These are phyloP conservation scores for Salix udensis DNA, from an alignment of 345 rosid genomes.

Conservation along the genomic window DNA sequence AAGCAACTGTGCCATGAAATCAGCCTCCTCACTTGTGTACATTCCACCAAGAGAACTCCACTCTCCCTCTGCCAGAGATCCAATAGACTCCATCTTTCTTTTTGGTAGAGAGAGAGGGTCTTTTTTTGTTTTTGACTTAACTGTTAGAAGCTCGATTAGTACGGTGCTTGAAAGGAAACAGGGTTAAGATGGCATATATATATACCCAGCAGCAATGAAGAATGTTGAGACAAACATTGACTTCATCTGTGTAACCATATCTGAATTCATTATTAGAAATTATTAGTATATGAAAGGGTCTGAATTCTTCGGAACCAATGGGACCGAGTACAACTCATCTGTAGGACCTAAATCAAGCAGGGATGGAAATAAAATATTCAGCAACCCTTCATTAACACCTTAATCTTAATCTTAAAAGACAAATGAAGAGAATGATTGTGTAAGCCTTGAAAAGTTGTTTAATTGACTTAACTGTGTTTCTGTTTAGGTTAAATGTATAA, in stretches of 20 bases:
- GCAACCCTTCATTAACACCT: conserved; percentile 10
- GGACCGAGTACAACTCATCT: conserved; percentile 40
- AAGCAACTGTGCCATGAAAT: conserved; percentile 67
- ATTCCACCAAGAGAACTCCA: conserved; percentile 57
- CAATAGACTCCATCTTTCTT: conserved; percentile 44
- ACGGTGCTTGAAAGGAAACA: conserved; percentile 21
- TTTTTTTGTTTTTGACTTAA: background rate
- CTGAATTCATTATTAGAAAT: conserved; percentile 26
- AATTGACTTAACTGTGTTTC: conserved; percentile 3
- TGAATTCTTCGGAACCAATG: conserved; percentile 21
- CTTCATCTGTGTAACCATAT: conserved; percentile 15
- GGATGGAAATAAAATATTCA: conserved; percentile 17
- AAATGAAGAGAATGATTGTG: conserved; percentile 8
- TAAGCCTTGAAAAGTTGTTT: background rate
- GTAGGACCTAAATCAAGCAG: background rate
- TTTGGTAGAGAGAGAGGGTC: background rate
- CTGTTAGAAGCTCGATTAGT: background rate
- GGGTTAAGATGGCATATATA: conserved; percentile 17
- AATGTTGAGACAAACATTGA: conserved; percentile 24
- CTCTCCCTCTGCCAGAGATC: conserved; percentile 39
- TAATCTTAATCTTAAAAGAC: conserved; percentile 14
- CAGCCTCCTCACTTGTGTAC: conserved; percentile 58
- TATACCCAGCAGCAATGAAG: conserved; percentile 22
- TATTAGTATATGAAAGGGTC: conserved; percentile 18
- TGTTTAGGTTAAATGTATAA: conserved; percentile 11